These are phyloP conservation scores for Gracilaria vermiculophylla DNA, from an alignment of 23 red algal species.

Conservation along the genomic window DNA sequence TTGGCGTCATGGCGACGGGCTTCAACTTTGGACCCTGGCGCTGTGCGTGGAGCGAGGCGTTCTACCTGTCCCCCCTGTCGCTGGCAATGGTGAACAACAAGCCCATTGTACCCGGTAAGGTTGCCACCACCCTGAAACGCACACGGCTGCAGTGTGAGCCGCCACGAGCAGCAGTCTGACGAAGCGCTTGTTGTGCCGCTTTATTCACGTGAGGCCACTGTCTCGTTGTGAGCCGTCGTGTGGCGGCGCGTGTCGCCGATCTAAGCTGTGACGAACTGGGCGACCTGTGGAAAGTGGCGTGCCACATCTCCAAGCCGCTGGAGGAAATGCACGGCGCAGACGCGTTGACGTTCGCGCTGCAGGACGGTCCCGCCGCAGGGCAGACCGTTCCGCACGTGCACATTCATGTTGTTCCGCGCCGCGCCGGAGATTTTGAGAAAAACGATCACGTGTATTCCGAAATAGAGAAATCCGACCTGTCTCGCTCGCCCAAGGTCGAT, in stretches of 20 bases:
- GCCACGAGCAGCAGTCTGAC: not conserved
- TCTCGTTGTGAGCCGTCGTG: slow-evolving; percentile 68
- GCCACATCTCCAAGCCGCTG: slow-evolving; percentile 29
- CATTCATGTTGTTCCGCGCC: slow-evolving; percentile 83
- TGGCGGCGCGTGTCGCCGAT: slow-evolving; percentile 65
- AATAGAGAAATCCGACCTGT: slow-evolving; percentile 42
- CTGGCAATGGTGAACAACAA: slow-evolving; percentile 87
- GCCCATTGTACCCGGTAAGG: slow-evolving; percentile 72
- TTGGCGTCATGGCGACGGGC: not conserved
- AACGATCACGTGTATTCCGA: slow-evolving; percentile 80
- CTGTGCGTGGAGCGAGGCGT: slow-evolving; percentile 56
- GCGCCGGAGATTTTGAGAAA: slow-evolving; percentile 67
- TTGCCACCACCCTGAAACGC: not conserved
- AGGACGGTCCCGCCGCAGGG: slow-evolving; percentile 80
- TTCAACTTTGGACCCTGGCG: slow-evolving; percentile 57
- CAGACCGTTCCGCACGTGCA: slow-evolving; percentile 95
- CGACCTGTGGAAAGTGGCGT: slow-evolving; percentile 81
- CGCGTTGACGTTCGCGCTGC: slow-evolving; percentile 74
- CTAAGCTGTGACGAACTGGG: slow-evolving; percentile 56
- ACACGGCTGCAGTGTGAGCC: not conserved
- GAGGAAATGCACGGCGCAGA: slow-evolving; percentile 37
- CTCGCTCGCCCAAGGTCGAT: not conserved
- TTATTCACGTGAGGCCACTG: slow-evolving; percentile 49
- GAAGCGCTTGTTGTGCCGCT: not conserved
- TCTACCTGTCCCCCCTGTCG: slow-evolving; percentile 63